Percentiles rank a stretch among this genome's conserved stretches.
Evolutionary conservation across 148 eudicot species (phyloP).

Genomic region (Simmondsia chinensis): DNA sequence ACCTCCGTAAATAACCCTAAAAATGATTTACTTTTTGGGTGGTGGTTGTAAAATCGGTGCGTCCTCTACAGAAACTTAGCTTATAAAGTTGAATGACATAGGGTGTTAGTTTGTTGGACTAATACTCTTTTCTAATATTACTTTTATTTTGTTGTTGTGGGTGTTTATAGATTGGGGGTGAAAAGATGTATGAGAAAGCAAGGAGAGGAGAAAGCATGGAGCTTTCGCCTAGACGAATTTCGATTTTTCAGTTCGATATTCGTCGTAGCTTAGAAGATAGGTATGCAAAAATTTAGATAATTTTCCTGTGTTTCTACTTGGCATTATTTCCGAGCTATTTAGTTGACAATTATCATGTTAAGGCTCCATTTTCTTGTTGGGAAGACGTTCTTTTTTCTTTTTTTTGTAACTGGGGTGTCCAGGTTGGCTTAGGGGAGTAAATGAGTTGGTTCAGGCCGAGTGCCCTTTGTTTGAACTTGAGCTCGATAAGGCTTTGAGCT

Average conservation of each 20-base stretch:
- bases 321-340: too few relatives aligned
- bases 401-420: too few relatives aligned
- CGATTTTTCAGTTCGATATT: constrained; percentile 79
- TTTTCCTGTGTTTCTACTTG: neutral
- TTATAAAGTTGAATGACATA: neutral
- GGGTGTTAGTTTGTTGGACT: neutral
- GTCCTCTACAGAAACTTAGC: neutral
- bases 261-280: constrained; percentile 98
- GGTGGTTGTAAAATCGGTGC: too few relatives aligned
- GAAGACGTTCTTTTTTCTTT: too few relatives aligned
- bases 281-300: constrained; percentile 19
- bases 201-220: constrained; percentile 98
- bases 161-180: constrained; percentile 72
- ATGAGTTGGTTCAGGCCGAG: too few relatives aligned
- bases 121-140: neutral
- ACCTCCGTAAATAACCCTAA: too few relatives aligned
- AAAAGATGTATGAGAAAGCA: constrained; percentile 96
- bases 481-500: too few relatives aligned
- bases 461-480: too few relatives aligned
- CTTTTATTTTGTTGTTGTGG: neutral
- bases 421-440: too few relatives aligned
- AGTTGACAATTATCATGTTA: too few relatives aligned
- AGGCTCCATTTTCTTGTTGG: too few relatives aligned
- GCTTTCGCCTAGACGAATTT: constrained; percentile 88
- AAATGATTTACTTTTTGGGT: too few relatives aligned